Percentiles rank a stretch among this genome's conserved stretches.
phyloP scores from a whole-genome alignment of 1,139 yeast genomes.

The Starmera stellimalicola region DNA sequence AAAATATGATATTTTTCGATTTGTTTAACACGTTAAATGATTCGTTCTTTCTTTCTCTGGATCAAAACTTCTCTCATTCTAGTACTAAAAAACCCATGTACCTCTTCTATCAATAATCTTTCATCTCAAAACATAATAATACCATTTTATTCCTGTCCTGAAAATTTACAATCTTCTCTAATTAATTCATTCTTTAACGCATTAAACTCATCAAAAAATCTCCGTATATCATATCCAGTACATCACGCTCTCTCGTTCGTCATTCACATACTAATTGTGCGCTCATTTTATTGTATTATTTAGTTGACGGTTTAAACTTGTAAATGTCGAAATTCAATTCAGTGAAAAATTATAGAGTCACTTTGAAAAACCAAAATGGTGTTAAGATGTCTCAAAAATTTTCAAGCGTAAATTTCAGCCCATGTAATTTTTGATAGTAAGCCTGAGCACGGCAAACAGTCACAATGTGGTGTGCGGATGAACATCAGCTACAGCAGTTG shows the following conservation, averaged over 20 bases:
- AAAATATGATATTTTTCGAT: too few relatives aligned
- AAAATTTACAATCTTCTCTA: too few relatives aligned
- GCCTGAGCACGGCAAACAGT: conserved; percentile 1
- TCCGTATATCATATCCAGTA: neutral
- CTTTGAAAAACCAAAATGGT: too few relatives aligned
- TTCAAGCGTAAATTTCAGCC: neutral
- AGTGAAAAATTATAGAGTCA: conserved; percentile 1
- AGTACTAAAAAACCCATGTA: too few relatives aligned
- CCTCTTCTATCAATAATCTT: too few relatives aligned
- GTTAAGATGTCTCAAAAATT: neutral
- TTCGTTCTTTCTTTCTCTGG: too few relatives aligned
- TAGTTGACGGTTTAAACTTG: conserved; percentile 4
- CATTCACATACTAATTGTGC: conserved; percentile 21
- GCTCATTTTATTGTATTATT: conserved; percentile 19
- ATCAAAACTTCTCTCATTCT: too few relatives aligned
- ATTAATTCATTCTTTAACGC: neutral
- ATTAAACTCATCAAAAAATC: neutral
- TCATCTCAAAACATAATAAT: too few relatives aligned
- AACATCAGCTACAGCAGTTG: neutral
- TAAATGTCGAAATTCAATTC: conserved; percentile 1
- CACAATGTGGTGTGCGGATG: conserved; percentile 11
- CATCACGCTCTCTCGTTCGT: neutral
- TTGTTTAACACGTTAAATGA: too few relatives aligned
- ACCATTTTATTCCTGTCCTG: too few relatives aligned
- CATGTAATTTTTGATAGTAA: neutral